These are phyloP conservation scores for Phalaenopsis aphrodite DNA, from an alignment of 106 monocot species.

Conservation along the genomic window DNA sequence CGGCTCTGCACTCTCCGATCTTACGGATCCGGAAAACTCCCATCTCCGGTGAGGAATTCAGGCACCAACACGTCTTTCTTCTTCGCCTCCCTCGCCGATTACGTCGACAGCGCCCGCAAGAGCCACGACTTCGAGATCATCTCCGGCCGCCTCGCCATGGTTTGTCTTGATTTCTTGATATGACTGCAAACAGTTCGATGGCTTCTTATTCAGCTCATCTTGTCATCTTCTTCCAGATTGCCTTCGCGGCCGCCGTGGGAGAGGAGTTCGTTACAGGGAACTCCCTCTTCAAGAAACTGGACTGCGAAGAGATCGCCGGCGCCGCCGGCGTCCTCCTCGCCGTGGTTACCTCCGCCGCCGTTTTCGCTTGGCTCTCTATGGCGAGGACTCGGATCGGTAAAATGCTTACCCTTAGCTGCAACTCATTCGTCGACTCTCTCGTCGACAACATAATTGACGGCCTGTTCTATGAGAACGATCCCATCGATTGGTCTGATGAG, in stretches of 20 bases:
- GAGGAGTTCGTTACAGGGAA: slow-evolving; percentile 72
- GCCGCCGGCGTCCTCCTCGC: slow-evolving; percentile 60
- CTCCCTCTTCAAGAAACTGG: slow-evolving; percentile 86
- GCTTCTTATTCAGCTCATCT: background rate
- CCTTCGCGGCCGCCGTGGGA: slow-evolving; percentile 55
- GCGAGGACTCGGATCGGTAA: slow-evolving; percentile 44
- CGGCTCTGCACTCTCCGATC: slow-evolving; percentile 45
- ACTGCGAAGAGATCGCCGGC: slow-evolving; percentile 57
- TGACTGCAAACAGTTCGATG: background rate
- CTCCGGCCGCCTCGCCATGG: slow-evolving; percentile 97
- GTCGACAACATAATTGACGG: slow-evolving; percentile 89
- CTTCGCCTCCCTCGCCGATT: slow-evolving; percentile 79
- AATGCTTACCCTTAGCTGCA: slow-evolving; percentile 71
- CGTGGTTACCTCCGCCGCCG: slow-evolving; percentile 51
- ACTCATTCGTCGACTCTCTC: slow-evolving; percentile 74
- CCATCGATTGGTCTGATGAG: slow-evolving; percentile 56
- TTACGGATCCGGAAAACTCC: slow-evolving; percentile 24
- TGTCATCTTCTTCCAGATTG: slow-evolving; percentile 34
- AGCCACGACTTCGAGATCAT: slow-evolving; percentile 89
- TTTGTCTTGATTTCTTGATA: slow-evolving; percentile 6
- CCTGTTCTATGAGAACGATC: slow-evolving; percentile 64
- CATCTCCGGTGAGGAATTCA: background rate
- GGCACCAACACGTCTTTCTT: slow-evolving; percentile 31
- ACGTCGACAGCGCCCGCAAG: slow-evolving; percentile 71
- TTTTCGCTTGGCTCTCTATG: slow-evolving; percentile 73